phyloP scores from a whole-genome alignment of 2,329 filamentous ascomycete species.

The Arthrobotrys musiformis region DNA sequence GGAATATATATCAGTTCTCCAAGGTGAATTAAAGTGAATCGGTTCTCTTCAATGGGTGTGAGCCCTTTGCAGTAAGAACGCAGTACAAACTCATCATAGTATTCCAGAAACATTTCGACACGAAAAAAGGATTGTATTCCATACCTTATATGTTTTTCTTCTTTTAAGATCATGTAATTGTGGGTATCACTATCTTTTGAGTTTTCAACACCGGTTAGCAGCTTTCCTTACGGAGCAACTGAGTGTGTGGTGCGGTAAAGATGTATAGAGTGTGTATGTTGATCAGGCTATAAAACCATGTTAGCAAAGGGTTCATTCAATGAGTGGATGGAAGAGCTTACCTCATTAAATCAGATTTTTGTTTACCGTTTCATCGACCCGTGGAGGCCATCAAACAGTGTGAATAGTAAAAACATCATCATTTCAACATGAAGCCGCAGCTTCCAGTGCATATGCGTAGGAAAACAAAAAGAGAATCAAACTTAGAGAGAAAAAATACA shows the following conservation, averaged over 20 bases:
- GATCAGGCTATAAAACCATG: slow-evolving; percentile 14
- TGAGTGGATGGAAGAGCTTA: slow-evolving; percentile 57
- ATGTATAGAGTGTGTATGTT: slow-evolving; percentile 47
- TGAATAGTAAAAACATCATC: slow-evolving; percentile 63
- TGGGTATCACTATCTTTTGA: neutral
- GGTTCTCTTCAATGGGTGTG: slow-evolving; percentile 61
- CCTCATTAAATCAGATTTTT: slow-evolving; percentile 66
- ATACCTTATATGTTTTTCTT: neutral
- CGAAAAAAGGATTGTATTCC: neutral
- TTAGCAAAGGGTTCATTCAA: slow-evolving; percentile 54
- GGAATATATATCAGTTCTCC: slow-evolving; percentile 61
- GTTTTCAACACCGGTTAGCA: slow-evolving; percentile 27
- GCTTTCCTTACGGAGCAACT: neutral
- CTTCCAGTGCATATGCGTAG: slow-evolving; percentile 54
- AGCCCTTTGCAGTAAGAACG: slow-evolving; percentile 54
- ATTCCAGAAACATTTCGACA: neutral
- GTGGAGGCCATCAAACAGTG: slow-evolving; percentile 63
- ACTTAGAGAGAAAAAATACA: slow-evolving; percentile 54
- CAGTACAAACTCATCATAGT: slow-evolving; percentile 61
- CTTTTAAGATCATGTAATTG: neutral
- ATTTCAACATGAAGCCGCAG: slow-evolving; percentile 58
- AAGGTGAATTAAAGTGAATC: slow-evolving; percentile 62
- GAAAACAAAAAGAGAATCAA: slow-evolving; percentile 37
- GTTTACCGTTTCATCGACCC: slow-evolving; percentile 60
- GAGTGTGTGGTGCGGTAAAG: neutral